These are phyloP conservation scores for Sporothrix schenckii DNA, from an alignment of 2,329 filamentous ascomycete genomes.

Conservation along the genomic window DNA sequence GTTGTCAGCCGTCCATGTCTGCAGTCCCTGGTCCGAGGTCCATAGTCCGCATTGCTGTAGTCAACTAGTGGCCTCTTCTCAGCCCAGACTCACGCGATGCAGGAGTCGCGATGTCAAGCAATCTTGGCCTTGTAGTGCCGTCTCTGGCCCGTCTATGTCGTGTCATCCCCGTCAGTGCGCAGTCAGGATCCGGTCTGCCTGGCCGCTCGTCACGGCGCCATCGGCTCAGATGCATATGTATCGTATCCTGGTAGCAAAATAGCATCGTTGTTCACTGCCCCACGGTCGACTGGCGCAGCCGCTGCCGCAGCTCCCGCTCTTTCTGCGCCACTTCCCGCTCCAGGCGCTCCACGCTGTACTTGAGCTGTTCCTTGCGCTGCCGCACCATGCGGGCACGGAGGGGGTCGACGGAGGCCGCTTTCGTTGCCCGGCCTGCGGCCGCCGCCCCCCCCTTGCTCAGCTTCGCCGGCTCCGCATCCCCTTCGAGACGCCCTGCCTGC, in stretches of 20 bases:
- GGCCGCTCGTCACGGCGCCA: not conserved
- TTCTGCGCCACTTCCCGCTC: slow-evolving; percentile 84
- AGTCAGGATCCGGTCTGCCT: not conserved
- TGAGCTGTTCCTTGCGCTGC: slow-evolving; percentile 81
- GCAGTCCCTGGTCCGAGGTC: no score
- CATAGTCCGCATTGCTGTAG: no score
- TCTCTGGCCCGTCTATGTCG: no score
- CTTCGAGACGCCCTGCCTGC: slow-evolving; percentile 68
- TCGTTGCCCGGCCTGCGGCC: no score
- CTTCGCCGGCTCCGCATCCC: slow-evolving; percentile 31
- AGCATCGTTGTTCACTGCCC: slow-evolving; percentile 2
- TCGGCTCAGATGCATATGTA: not conserved
- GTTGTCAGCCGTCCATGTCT: not conserved
- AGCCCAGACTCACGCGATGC: no score
- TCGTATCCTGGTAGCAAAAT: not conserved
- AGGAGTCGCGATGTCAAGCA: no score
- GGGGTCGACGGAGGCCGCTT: slow-evolving; percentile 43
- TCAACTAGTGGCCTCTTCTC: no score
- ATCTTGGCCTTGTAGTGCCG: no score
- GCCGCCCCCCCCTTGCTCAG: no score
- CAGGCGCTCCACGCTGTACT: slow-evolving; percentile 83
- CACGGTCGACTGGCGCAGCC: slow-evolving; percentile 41
- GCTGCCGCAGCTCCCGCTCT: slow-evolving; percentile 61
- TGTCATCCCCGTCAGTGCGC: not conserved
- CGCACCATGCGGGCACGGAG: slow-evolving; percentile 63